Conservation (phyloP, 805 yeast genomes). For the Myxozyma mucilagina region DNA sequence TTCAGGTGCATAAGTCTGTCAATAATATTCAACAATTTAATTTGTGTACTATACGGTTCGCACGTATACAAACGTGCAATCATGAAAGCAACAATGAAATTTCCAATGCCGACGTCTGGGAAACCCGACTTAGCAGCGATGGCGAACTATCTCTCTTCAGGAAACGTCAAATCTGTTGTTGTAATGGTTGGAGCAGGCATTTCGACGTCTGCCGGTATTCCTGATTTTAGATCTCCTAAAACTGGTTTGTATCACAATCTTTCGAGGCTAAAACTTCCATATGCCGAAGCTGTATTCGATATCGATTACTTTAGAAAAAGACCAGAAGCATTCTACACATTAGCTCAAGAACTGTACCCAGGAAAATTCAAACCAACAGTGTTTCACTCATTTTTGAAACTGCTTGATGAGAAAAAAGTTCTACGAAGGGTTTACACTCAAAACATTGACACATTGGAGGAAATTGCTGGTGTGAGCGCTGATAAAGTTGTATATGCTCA, state of each 20-base stretch:
- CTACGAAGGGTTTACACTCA: slow-evolving; percentile 82
- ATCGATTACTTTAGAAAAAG: slow-evolving; percentile 71
- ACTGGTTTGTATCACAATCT: slow-evolving; percentile 81
- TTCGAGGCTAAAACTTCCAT: slow-evolving; percentile 72
- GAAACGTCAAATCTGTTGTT: slow-evolving; percentile 19
- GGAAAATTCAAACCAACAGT: slow-evolving; percentile 81
- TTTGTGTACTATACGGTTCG: slow-evolving; percentile 1
- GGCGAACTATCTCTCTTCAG: slow-evolving; percentile 18
- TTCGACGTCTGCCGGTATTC: slow-evolving; percentile 91
- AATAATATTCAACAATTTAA: not conserved
- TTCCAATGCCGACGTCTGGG: not conserved
- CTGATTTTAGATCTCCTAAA: slow-evolving; percentile 88
- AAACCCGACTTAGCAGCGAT: slow-evolving; percentile 15
- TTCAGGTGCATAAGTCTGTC: no score
- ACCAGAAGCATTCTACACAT: slow-evolving; percentile 81
- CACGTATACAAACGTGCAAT: not conserved
- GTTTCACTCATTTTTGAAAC: slow-evolving; percentile 71
- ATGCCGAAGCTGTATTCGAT: slow-evolving; percentile 94
- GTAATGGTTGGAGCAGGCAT: slow-evolving; percentile 83
- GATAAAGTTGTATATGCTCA: slow-evolving; percentile 83
- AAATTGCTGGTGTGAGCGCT: slow-evolving; percentile 72
- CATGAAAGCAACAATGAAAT: slow-evolving; percentile 7
- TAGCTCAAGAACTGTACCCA: slow-evolving; percentile 85
- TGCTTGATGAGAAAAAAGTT: slow-evolving; percentile 63
- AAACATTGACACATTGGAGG: slow-evolving; percentile 88